Evolutionary conservation across 176 grass and related monocot species (phyloP), one percentile per base, ranked within the genome.

Genomic region (Microstegium vimineum): DNA sequence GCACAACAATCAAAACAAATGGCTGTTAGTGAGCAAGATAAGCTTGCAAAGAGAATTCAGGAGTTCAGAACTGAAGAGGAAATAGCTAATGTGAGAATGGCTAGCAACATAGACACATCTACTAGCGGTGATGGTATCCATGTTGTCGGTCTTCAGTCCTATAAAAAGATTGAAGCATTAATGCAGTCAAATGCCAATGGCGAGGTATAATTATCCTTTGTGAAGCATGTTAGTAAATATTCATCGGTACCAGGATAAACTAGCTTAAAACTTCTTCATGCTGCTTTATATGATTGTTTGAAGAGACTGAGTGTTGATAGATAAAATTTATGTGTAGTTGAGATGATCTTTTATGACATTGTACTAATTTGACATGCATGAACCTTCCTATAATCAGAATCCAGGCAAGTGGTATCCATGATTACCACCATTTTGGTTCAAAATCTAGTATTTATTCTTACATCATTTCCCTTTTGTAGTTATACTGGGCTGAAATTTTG

Each of bases 1-100:
- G 92, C 95, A 1, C 95, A 90, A 70, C 95, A 94, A 81, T 91
- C 95, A 88, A 98, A 98, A 90, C 90, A 98, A 98, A 88, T 94
- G 88, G 84, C 90, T 78, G 75, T 37, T 61, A 82, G 35, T 11
- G 92, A 98, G 78, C 95, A 94, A 83, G 95, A 98, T 79, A 98
- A 94, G 69, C 95, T 98, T 63, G 95, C 87, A 77, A 94, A 94
- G 74, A 92, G 95, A 86, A 98, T 98, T 84, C 95, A 98, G 56
- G 92, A 98, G 78, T 94, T 93, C 47, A 98, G 95, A 85, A 94
- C 95, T 82, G 86, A 91, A 83, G 90, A 89, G 80, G 92, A 98
- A 79, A 86, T 98, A 54, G 54, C 90, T 64, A 94, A 87, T 60
- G 69, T 93, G 72, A 94, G 90, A 80, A 89, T 94, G 79, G 87